Base-by-base conservation (phyloP, 1,284 basidiomycete species). In the Caloboletus firmus region DNA sequence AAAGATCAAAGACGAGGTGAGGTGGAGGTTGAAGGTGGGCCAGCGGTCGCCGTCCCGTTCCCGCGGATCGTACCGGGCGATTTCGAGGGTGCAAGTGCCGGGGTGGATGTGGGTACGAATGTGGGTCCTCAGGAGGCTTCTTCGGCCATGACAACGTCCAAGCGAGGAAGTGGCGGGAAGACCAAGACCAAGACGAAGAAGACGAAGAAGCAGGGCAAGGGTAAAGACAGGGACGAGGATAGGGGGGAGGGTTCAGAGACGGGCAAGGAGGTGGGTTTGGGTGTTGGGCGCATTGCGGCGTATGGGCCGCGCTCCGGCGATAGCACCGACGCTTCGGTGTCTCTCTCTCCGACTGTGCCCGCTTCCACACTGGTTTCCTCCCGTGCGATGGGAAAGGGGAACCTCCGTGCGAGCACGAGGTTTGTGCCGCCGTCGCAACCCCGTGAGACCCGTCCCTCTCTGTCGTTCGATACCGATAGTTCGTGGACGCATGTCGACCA, bases 401-500 rank as follows among this genome's bases (percentile, higher is more conserved):
- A 3, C 31, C 12, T 42, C n/a, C 53, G 46, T 30, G 36, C 39
- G 31, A 35, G 49, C 31, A 32, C 53, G 57, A 39, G 18, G 43
- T 35, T 35, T 28, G 30, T 36, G 34, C 24, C 45, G n/a, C 18
- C 55, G 13, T 39, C 32, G 15, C 51, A 45, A 17, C 41, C 37
- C 20, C 62, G 57, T 22, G 56, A 40, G 40, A 39, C 51, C 15
- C 53, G 50, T 2, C 39, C 61, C 1, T 58, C 63, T 3, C 49
- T 62, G 20, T 65, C 71, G 17, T 49, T 65, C 7, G 74, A 76
- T 44, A 72, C 70, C 6, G 78, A 79, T 41, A 71, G 74, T 36
- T 72, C 74, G 6, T 81, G 81, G 81, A 83, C 79, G 31, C 77
- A 77, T 49, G 76, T 83, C 28, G 75, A 79, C 57, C 66, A 35